Evolutionary conservation across 306 rosid genomes (phyloP).

Genomic region (Inga leiocalycina): DNA sequence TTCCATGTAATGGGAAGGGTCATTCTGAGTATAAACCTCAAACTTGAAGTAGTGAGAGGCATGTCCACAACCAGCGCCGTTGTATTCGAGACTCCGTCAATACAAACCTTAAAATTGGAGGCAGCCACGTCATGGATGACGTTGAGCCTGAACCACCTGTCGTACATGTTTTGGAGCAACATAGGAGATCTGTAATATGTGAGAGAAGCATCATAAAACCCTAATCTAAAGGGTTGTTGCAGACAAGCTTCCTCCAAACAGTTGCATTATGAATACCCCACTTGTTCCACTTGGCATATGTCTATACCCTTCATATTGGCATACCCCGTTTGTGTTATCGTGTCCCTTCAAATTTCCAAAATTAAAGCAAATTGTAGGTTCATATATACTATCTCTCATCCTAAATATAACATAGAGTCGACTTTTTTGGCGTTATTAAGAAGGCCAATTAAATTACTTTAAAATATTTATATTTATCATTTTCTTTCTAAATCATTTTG

Average conservation of each 20-base stretch:
- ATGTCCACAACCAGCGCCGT: constrained; percentile 41
- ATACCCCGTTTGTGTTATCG: constrained; percentile 43
- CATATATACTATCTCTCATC: too few relatives aligned
- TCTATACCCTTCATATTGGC: constrained; percentile 63
- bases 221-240: constrained; percentile 48
- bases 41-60: constrained; percentile 46
- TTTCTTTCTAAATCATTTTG: too few relatives aligned
- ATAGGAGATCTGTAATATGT: constrained; percentile 32
- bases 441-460: too few relatives aligned
- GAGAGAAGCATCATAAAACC: constrained; percentile 45
- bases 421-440: too few relatives aligned
- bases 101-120: constrained; percentile 46
- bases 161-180: constrained; percentile 36
- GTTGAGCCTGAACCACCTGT: constrained; percentile 47
- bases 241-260: constrained; percentile 49
- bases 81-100: constrained; percentile 33
- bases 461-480: too few relatives aligned
- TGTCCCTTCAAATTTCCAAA: constrained; percentile 37
- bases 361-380: too few relatives aligned
- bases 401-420: too few relatives aligned
- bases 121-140: constrained; percentile 53
- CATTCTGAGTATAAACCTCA: constrained; percentile 48
- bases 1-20: constrained; percentile 47
- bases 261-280: constrained; percentile 52
- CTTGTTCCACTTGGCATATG: constrained; percentile 48